Conservation (phyloP, 83 land plant genomes). For the Isoetes engelmannii region DNA sequence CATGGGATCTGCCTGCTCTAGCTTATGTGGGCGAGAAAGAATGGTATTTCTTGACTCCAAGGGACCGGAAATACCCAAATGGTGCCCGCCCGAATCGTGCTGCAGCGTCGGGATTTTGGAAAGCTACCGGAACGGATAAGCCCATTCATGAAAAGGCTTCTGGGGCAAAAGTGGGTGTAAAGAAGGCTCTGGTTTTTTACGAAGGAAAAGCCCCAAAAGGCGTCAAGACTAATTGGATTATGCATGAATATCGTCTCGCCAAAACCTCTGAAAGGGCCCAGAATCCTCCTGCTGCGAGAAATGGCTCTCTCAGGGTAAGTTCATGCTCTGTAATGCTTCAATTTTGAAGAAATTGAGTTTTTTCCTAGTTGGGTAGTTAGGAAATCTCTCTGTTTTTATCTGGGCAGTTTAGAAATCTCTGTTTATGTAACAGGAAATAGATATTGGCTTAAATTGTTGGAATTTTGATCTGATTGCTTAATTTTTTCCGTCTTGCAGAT, state of each 20-base stretch:
- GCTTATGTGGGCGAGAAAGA: neutral
- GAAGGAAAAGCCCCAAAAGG: conserved; percentile 5
- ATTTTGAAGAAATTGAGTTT: too few species aligned
- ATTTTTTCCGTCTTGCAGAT: too few species aligned
- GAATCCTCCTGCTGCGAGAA: neutral
- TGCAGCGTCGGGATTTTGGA: conserved; percentile 16
- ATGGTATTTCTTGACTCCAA: neutral
- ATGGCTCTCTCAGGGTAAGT: conserved; percentile 13
- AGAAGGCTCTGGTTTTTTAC: conserved; percentile 23
- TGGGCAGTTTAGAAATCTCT: too few species aligned
- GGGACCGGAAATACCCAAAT: conserved; percentile 8
- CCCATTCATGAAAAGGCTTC: neutral
- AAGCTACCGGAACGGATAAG: conserved; percentile 16
- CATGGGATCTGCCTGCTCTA: conserved; percentile 5
- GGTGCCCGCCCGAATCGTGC: conserved; percentile 16
- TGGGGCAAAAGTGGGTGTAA: conserved; percentile 5
- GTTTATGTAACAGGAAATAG: too few species aligned
- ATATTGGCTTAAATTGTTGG: too few species aligned
- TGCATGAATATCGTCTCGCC: conserved; percentile 19
- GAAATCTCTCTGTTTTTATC: too few species aligned
- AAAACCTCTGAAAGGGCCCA: neutral
- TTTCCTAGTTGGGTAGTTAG: too few species aligned
- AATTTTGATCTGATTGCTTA: too few species aligned
- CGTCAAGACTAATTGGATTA: conserved; percentile 18
- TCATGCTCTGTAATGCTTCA: too few species aligned